phyloP scores from a whole-genome alignment of 2,329 filamentous ascomycete species.

The Dactylonectria estremocensis region DNA sequence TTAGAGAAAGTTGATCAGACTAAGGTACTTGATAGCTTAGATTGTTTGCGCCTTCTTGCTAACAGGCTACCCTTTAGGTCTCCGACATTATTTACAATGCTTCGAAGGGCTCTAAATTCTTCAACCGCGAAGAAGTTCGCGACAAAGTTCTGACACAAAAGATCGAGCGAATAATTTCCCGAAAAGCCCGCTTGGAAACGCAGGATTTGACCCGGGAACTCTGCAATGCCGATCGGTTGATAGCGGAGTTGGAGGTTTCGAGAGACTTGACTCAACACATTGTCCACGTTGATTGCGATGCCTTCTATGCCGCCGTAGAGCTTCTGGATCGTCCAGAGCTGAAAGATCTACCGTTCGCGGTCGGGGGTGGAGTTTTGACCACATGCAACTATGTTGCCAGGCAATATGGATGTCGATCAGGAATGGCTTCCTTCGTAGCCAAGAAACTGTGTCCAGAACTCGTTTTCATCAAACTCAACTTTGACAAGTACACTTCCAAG shows the following conservation, averaged over 20 bases:
- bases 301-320: constrained; percentile 97
- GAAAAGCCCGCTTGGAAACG: constrained; percentile 82
- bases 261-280: constrained; percentile 88
- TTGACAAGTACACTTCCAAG: constrained; percentile 92
- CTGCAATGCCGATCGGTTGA: constrained; percentile 84
- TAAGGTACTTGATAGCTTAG: constrained; percentile 68
- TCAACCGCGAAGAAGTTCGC: constrained; percentile 88
- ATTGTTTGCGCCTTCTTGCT: neutral
- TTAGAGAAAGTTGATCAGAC: constrained; percentile 94
- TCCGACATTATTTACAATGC: constrained; percentile 98
- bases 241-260: constrained; percentile 82
- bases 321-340: constrained; percentile 87
- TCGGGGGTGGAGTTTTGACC: constrained; percentile 78
- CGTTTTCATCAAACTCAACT: constrained; percentile 86
- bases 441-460: constrained; percentile 93
- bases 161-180: constrained; percentile 83
- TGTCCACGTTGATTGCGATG: constrained; percentile 96
- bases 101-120: constrained; percentile 96
- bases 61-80: constrained; percentile 66
- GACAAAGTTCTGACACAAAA: constrained; percentile 89
- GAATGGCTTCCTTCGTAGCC: constrained; percentile 97
- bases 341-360: constrained; percentile 89
- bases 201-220: constrained; percentile 81
- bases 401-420: constrained; percentile 90
- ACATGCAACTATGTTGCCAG: constrained; percentile 91